A percentile compares a stretch with the other conserved stretches of the same genome.
These are phyloP conservation scores for Castanea crenata DNA, from an alignment of 306 rosid species.

Conservation along the genomic window DNA sequence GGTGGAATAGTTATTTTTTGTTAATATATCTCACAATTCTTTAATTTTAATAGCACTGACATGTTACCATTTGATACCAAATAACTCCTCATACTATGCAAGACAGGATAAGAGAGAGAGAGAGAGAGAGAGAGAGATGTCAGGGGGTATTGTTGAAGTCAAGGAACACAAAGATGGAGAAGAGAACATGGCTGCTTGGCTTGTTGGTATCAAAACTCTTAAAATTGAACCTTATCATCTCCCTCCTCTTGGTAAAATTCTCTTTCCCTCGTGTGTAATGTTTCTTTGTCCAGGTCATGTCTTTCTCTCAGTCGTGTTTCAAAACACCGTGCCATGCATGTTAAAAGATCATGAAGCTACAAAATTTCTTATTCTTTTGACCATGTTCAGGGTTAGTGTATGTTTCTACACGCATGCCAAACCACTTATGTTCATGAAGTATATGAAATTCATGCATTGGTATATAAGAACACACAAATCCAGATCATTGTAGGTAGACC, in stretches of 20 bases:
- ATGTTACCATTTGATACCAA: too few species aligned
- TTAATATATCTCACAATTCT: too few species aligned
- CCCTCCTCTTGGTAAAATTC: slow-evolving; percentile 16
- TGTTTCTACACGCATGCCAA: too few species aligned
- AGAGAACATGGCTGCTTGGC: slow-evolving; percentile 34
- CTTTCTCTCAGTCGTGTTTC: neutral
- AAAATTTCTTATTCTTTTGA: too few species aligned
- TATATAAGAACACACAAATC: neutral
- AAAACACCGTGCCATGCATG: too few species aligned
- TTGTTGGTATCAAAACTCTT: slow-evolving; percentile 22
- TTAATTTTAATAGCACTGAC: too few species aligned
- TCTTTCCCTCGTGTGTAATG: neutral
- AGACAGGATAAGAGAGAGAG: too few species aligned
- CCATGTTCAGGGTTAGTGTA: too few species aligned
- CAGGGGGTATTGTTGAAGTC: neutral
- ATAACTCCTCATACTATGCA: too few species aligned
- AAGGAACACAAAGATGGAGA: slow-evolving; percentile 16
- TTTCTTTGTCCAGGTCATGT: neutral
- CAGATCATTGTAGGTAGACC: neutral
- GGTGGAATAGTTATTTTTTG: too few species aligned
- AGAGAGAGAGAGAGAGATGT: slow-evolving; percentile 18
- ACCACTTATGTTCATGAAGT: too few species aligned
- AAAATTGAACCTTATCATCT: slow-evolving; percentile 19
- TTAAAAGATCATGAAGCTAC: too few species aligned
- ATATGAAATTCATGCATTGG: neutral